phyloP scores from a whole-genome alignment of 129 eudicot genomes.

The Rutidosis leptorrhynchoides region DNA sequence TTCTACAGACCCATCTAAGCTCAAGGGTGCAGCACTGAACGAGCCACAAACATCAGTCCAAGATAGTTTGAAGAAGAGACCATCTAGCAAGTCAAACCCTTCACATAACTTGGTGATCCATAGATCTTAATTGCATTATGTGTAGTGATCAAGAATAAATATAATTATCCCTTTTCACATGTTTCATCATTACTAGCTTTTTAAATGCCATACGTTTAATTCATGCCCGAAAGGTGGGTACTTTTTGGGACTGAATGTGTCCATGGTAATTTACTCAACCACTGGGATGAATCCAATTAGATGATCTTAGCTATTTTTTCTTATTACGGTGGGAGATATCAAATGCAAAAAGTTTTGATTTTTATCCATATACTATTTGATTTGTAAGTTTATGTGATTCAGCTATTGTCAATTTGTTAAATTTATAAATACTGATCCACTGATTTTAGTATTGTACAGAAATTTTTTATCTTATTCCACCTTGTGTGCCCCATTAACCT shows the following conservation, averaged over 20 bases:
- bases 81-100: conserved; percentile 69
- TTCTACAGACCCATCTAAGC: conserved; percentile 38
- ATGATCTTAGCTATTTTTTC: conserved; percentile 20
- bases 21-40: conserved; percentile 36
- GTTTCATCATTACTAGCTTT: not conserved
- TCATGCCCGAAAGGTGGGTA: conserved; percentile 3
- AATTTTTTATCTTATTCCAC: too few species aligned
- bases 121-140: conserved; percentile 15
- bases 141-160: conserved; percentile 30
- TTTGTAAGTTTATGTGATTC: conserved; percentile 25
- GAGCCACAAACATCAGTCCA: conserved; percentile 41
- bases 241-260: not conserved
- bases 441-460: conserved; percentile 7
- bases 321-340: conserved; percentile 8
- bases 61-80: conserved; percentile 54
- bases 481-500: too few species aligned
- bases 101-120: conserved; percentile 51
- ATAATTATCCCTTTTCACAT: conserved; percentile 1
- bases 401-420: conserved; percentile 22
- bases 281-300: conserved; percentile 16
- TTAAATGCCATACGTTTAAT: not conserved
- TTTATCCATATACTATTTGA: conserved; percentile 22
- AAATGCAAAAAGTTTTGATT: conserved; percentile 36
- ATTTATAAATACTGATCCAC: not conserved
- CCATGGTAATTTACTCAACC: conserved; percentile 1